Evolutionary conservation across 768 basidiomycete species (phyloP), one percentile per base, ranked within the genome.

Genomic region (Auriculariales sp.): DNA sequence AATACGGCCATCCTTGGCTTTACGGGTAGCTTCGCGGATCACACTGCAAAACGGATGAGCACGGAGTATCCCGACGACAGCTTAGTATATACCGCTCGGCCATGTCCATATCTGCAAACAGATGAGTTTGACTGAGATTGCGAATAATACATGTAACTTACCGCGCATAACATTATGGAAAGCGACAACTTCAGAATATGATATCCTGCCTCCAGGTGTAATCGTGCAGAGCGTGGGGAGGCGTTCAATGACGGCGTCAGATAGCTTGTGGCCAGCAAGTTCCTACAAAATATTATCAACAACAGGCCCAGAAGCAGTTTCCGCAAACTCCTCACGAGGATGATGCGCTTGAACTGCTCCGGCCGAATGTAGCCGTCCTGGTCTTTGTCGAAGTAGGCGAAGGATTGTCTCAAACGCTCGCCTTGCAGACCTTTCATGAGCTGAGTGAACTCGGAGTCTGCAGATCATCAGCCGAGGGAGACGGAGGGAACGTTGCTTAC

Each of bases 381-480:
- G 61, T 94, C 84, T 46, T 72, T 68, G 66, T 98, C 94, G 61
- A 98, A 74, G 66, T 81, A 79, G 68, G 79, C 85, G 72, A 98
- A 99, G 24, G 92, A 85, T 67, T 99, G 95, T 53, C 95, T 85
- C 49, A 99, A 71, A 28, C 95, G 82, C 67, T 99, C 95, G 60
- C 93, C 95, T 68, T 97, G 95, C 50, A 97, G 75, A 35, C 92
- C 94, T 66, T 97, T 98, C 90, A 99, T 95, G 52, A 98, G 69
- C 68, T 97, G 93, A 28, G 92, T 95, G 68, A 98, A 98, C 66
- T 98, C 93, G 62, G 86, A 86, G 68, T 93, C 86, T 91, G 57
- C 47, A 33, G 28, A 4, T 27, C n/a, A 49, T 24, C 24, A 51
- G 19, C 9, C 45, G 22, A 28, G 25, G 36, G 19, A 15, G 17